A percentile compares a stretch with the other conserved stretches of the same genome.
phyloP scores from a whole-genome alignment of 2,329 filamentous ascomycete genomes.

The Cercospora canescens region DNA sequence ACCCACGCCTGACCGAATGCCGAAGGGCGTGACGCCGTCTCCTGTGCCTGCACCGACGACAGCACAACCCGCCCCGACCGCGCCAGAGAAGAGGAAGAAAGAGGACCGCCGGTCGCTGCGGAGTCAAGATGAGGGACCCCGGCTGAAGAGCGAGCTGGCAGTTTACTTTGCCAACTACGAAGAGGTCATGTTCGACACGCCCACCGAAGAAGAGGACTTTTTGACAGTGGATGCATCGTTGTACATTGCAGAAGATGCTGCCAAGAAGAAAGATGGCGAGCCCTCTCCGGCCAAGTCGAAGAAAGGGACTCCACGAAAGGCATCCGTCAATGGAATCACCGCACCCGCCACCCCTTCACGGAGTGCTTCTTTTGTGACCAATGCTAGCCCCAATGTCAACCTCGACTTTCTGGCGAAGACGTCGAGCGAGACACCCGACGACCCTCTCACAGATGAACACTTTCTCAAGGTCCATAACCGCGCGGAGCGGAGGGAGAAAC shows the following conservation, averaged over 20 bases:
- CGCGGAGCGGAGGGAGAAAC: conserved; percentile 66
- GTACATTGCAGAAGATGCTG: conserved; percentile 34
- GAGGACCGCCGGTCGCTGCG: conserved; percentile 75
- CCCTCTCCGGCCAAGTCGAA: conserved; percentile 18
- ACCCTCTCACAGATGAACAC: conserved; percentile 58
- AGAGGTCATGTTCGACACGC: conserved; percentile 84
- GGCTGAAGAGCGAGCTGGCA: conserved; percentile 88
- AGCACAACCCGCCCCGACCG: conserved; percentile 26
- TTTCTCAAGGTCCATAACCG: conserved; percentile 61
- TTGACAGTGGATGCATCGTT: conserved; percentile 29
- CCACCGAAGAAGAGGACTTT: conserved; percentile 69
- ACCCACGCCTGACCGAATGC: conserved; percentile 12
- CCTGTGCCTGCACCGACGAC: conserved; percentile 9
- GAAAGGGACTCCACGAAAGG: conserved; percentile 6
- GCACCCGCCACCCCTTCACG: conserved; percentile 20
- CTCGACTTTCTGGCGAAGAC: conserved; percentile 29
- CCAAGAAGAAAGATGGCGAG: conserved; percentile 14
- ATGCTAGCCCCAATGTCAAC: conserved; percentile 22
- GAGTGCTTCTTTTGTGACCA: conserved; percentile 18
- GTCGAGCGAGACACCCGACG: conserved; percentile 41
- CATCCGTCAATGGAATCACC: conserved; percentile 19
- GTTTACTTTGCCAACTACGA: conserved; percentile 93
- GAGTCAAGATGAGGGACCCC: conserved; percentile 77
- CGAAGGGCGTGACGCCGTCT: conserved; percentile 15
- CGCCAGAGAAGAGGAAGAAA: conserved; percentile 26